These are phyloP conservation scores for Penicillium sp. DNA, from an alignment of 2,329 filamentous ascomycete species.

Conservation along the genomic window DNA sequence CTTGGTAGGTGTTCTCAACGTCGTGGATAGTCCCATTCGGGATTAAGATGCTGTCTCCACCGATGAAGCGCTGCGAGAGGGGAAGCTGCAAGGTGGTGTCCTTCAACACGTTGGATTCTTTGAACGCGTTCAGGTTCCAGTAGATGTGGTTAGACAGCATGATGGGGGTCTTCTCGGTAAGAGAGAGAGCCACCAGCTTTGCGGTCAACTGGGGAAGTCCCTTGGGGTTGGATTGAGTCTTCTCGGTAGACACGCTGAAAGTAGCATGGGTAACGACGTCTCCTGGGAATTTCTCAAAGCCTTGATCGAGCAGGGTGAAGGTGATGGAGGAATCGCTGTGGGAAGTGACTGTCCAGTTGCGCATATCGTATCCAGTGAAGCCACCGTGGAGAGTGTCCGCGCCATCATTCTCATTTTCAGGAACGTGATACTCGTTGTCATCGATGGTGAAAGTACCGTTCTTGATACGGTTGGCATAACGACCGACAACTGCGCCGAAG, in stretches of 20 bases:
- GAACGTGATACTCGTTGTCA: slow-evolving; percentile 46
- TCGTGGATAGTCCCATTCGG: slow-evolving; percentile 73
- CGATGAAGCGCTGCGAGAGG: slow-evolving; percentile 45
- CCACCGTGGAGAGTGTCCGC: slow-evolving; percentile 53
- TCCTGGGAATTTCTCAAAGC: slow-evolving; percentile 46
- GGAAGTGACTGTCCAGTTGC: slow-evolving; percentile 49
- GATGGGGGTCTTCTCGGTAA: slow-evolving; percentile 48
- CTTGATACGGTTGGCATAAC: slow-evolving; percentile 56
- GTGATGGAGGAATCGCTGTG: slow-evolving; percentile 42
- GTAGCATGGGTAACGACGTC: slow-evolving; percentile 47
- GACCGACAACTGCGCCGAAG: slow-evolving; percentile 49
- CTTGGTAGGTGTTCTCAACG: slow-evolving; percentile 66
- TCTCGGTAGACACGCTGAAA: slow-evolving; percentile 41
- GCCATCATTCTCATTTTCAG: slow-evolving; percentile 52
- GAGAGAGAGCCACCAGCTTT: slow-evolving; percentile 43
- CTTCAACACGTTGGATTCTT: slow-evolving; percentile 41
- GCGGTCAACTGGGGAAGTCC: slow-evolving; percentile 44
- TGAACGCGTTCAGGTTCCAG: slow-evolving; percentile 52
- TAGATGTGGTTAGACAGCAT: slow-evolving; percentile 52
- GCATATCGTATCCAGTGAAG: slow-evolving; percentile 46
- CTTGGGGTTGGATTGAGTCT: slow-evolving; percentile 36
- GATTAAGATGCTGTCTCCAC: slow-evolving; percentile 61
- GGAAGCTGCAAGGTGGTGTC: slow-evolving; percentile 46
- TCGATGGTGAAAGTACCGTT: slow-evolving; percentile 55
- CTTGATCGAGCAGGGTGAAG: slow-evolving; percentile 45